Evolutionary conservation across 345 rosid genomes (phyloP).

Genomic region (Eucalyptus caleyi): DNA sequence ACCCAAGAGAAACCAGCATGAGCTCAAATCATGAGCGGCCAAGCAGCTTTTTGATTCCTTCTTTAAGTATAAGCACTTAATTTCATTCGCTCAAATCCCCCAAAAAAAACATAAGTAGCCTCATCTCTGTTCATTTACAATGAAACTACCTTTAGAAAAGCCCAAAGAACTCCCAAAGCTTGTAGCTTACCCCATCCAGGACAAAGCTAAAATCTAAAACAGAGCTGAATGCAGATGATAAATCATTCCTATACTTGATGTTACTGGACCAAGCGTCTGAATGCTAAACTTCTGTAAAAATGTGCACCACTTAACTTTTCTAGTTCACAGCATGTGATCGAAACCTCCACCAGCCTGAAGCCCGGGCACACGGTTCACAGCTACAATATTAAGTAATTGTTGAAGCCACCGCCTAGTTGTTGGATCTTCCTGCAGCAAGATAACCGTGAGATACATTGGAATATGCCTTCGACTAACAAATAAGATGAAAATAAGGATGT

Average conservation of each 20-base stretch:
- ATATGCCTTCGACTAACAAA: not conserved
- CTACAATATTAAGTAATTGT: conserved; percentile 82
- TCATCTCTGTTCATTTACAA: not conserved
- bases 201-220: not conserved
- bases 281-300: not conserved
- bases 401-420: conserved; percentile 96
- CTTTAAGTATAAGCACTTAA: not conserved
- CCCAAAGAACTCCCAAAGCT: not conserved
- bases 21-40: not conserved
- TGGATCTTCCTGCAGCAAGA: conserved; percentile 65
- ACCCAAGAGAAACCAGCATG: not conserved
- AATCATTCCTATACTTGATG: not conserved
- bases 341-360: conserved; percentile 72
- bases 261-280: not conserved
- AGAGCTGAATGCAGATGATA: not conserved
- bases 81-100: not conserved
- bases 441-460: not conserved
- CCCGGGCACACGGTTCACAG: conserved; percentile 51
- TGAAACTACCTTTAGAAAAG: not conserved
- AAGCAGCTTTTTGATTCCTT: not conserved
- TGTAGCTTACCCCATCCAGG: not conserved
- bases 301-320: not conserved
- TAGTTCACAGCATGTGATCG: conserved; percentile 77
- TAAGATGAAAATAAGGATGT: not conserved
- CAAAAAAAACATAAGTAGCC: not conserved